Evolutionary conservation across 139 green algal species (phyloP), one percentile per base, ranked within the genome.

Genomic region (Edaphochlamys debaryana): DNA sequence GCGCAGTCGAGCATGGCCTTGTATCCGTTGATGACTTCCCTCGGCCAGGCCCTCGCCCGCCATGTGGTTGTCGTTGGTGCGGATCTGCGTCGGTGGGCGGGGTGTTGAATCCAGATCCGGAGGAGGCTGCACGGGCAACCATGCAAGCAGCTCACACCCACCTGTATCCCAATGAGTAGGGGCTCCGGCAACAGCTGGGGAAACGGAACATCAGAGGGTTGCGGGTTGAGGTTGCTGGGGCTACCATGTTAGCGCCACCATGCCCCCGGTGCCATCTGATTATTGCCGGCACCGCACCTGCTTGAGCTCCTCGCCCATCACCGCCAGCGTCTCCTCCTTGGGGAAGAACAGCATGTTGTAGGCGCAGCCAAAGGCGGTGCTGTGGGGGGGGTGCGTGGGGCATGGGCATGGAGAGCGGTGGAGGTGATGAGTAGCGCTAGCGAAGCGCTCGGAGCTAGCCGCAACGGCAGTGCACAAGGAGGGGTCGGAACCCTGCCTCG

Each of bases 331-430:
- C 67, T 73, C 67, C 22, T 38, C 22, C 67, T 19, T 54, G 22
- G 67, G 67, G 67, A 73, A 73, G 5, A 73, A 17, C 67, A 73
- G 40, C 38, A 58, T 58, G 67, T 73, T 73, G 67, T 56, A 54
- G n/a, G 37, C 37, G 40, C 67, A 73, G 23, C 67, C 67, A 40
- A 73, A 73, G 5, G 67, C 67, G 22, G 67, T 73, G 23, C 38
- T 56, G 38, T 38, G 38, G 22, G n/a, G n/a, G n/a, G n/a, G n/a
- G n/a, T n/a, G n/a, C n/a, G n/a, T n/a, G n/a, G n/a, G n/a, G n/a
- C n/a, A n/a, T n/a, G n/a, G n/a, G n/a, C n/a, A n/a, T n/a, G n/a
- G n/a, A n/a, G n/a, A n/a, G n/a, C n/a, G n/a, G n/a, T n/a, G n/a
- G n/a, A n/a, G n/a, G n/a, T n/a, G n/a, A n/a, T n/a, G n/a, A n/a